Base-by-base conservation (phyloP, 2,329 filamentous ascomycete genomes). In the Fusarium nygamai region DNA sequence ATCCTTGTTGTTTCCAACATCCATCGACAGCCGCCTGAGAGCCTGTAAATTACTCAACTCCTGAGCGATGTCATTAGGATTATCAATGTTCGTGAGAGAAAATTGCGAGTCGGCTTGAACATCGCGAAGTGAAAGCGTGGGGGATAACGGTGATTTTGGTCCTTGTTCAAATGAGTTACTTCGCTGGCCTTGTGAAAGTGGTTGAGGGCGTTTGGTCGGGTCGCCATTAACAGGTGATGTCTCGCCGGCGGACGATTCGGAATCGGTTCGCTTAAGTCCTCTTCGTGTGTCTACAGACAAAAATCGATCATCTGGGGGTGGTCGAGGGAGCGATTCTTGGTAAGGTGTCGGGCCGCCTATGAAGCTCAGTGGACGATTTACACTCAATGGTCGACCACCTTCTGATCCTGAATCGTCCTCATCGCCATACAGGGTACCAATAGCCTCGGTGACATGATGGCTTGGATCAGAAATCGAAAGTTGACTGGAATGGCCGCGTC, bases 361-460 rank as follows among this genome's bases (percentile, higher is more conserved):
- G 84, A 94, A 96, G 84, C 93, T 96, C 78, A 95, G 84, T 41
- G 93, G 93, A 58, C 93, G 90, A 56, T 85, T 83, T 59, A 75
- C 53, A 84, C 93, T 96, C 78, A 95, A 84, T 38, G 93, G 93
- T 51, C 93, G 90, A 46, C 85, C 83, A 64, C 84, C 83, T 67
- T 86, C 85, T 22, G 83, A 89, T 74, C 90, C 88, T 6, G 84
- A 89, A 76, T 94, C 90, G 76, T 92, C 90, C 79, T 91, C 90
- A 80, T 94, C 92, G 79, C 93, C 94, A 84, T 98, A 98, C 84
- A 97, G 90, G 78, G 95, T 95, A 60, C 94, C 94, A 83, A 98
- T 97, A 68, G 94, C 93, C 83, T 98, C 95, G 64, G 95, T 98
- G 81, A 98, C 94, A 89, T 98, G 95, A 84, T 98, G 94, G 84